phyloP scores from a whole-genome alignment of 2,329 filamentous ascomycete genomes.

The Neonectria magnoliae region DNA sequence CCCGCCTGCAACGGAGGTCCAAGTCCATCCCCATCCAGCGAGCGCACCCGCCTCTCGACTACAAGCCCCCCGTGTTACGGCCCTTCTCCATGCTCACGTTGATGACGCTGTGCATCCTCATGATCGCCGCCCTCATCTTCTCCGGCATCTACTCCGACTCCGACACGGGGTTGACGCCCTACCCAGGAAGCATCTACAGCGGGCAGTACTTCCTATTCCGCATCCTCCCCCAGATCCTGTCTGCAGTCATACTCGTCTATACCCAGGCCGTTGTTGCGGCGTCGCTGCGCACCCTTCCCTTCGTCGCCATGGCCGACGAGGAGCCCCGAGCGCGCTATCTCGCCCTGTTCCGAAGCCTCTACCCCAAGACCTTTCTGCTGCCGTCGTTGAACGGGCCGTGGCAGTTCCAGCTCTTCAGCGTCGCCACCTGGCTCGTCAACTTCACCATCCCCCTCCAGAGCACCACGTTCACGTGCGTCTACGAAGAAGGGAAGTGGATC shows the following conservation, averaged over 20 bases:
- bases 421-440: constrained; percentile 80
- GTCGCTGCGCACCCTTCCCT: constrained; percentile 81
- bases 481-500: constrained; percentile 70
- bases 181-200: constrained; percentile 73
- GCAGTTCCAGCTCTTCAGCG: constrained; percentile 71
- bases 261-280: constrained; percentile 78
- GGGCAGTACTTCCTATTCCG: constrained; percentile 86
- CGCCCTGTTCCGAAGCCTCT: constrained; percentile 74
- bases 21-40: constrained; percentile 52
- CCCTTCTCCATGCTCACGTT: constrained; percentile 70
- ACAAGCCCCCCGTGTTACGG: constrained; percentile 77
- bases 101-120: constrained; percentile 70
- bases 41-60: constrained; percentile 66
- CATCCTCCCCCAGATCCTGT: constrained; percentile 83
- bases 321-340: constrained; percentile 67
- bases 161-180: constrained; percentile 73
- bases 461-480: constrained; percentile 75
- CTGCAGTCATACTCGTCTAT: constrained; percentile 77
- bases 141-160: constrained; percentile 73
- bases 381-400: constrained; percentile 69
- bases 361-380: constrained; percentile 75
- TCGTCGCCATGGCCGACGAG: constrained; percentile 77
- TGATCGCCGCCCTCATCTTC: constrained; percentile 78
- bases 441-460: constrained; percentile 86
- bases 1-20: constrained; percentile 46